These are phyloP conservation scores for Calamus simplicifolius DNA, from an alignment of 176 grass and related monocot species.

Conservation along the genomic window DNA sequence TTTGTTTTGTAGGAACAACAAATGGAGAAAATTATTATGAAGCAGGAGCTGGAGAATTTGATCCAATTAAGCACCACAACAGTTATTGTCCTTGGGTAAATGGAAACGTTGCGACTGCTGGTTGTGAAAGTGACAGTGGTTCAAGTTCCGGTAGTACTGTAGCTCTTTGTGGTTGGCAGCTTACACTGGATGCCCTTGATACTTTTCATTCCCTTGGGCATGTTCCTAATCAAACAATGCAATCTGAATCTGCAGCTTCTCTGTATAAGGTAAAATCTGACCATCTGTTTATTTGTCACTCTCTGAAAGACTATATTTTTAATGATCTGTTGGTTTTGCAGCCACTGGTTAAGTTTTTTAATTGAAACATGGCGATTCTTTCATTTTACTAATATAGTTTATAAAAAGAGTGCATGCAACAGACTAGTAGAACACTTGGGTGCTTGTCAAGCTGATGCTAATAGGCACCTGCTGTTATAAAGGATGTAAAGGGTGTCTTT, in stretches of 20 bases:
- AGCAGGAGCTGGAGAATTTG: conserved; percentile 56
- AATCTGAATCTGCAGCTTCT: conserved; percentile 93
- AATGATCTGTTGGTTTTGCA: neutral
- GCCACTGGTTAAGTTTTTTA: neutral
- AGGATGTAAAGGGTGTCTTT: no score
- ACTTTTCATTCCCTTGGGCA: conserved; percentile 75
- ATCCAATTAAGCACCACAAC: conserved; percentile 92
- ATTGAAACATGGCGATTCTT: no score
- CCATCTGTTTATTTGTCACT: conserved; percentile 1
- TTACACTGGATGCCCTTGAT: conserved; percentile 82
- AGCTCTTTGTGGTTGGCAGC: conserved; percentile 70
- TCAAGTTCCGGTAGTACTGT: conserved; percentile 43
- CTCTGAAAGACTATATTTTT: neutral
- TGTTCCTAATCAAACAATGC: conserved; percentile 78
- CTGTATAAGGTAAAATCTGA: conserved; percentile 62
- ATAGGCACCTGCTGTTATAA: no score
- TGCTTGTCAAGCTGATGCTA: no score
- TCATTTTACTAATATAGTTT: no score
- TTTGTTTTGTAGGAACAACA: conserved; percentile 45
- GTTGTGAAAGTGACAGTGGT: conserved; percentile 37
- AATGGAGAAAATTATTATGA: conserved; percentile 92
- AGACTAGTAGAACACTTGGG: no score
- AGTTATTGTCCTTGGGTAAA: conserved; percentile 95
- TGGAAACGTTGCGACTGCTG: conserved; percentile 72
- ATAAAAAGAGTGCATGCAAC: no score